Evolutionary conservation across 2,329 filamentous ascomycete species (phyloP).

Genomic region (Epichloe aotearoae): DNA sequence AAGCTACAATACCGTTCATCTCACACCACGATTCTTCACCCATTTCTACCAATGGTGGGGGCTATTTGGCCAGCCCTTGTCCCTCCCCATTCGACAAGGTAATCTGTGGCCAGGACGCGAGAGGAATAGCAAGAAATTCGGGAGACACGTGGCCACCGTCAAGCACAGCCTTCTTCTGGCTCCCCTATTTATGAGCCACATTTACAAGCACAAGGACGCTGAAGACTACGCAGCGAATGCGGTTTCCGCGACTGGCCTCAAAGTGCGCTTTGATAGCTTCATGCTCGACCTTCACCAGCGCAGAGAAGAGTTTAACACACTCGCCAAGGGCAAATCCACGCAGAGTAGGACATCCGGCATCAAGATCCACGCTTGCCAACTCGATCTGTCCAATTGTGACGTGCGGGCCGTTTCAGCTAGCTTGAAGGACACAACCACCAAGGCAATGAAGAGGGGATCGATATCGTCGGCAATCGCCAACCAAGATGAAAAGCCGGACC

Average conservation of each 20-base stretch:
- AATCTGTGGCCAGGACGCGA: slow-evolving; percentile 82
- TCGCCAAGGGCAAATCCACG: slow-evolving; percentile 62
- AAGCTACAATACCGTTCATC: slow-evolving; percentile 93
- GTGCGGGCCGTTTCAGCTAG: slow-evolving; percentile 86
- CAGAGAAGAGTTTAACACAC: slow-evolving; percentile 78
- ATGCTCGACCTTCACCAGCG: slow-evolving; percentile 94
- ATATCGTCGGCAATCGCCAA: slow-evolving; percentile 37
- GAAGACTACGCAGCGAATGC: slow-evolving; percentile 67
- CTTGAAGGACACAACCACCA: slow-evolving; percentile 66
- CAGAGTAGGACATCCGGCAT: slow-evolving; percentile 79
- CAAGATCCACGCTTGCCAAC: slow-evolving; percentile 87
- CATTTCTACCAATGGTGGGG: slow-evolving; percentile 99
- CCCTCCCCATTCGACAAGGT: slow-evolving; percentile 85
- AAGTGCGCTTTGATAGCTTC: slow-evolving; percentile 90
- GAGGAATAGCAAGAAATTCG: slow-evolving; percentile 98
- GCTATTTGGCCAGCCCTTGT: slow-evolving; percentile 89
- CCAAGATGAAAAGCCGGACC: slow-evolving; percentile 48
- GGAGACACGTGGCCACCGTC: slow-evolving; percentile 90
- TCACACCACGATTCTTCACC: slow-evolving; percentile 91
- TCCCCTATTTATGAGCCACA: slow-evolving; percentile 86
- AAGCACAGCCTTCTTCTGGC: slow-evolving; percentile 93
- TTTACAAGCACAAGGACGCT: slow-evolving; percentile 95
- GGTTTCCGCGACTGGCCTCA: slow-evolving; percentile 89
- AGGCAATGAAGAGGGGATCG: slow-evolving; percentile 55
- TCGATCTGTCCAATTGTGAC: slow-evolving; percentile 85